Evolutionary conservation across 1,139 yeast genomes (phyloP).

Genomic region (Hyphopichia buzzinii): DNA sequence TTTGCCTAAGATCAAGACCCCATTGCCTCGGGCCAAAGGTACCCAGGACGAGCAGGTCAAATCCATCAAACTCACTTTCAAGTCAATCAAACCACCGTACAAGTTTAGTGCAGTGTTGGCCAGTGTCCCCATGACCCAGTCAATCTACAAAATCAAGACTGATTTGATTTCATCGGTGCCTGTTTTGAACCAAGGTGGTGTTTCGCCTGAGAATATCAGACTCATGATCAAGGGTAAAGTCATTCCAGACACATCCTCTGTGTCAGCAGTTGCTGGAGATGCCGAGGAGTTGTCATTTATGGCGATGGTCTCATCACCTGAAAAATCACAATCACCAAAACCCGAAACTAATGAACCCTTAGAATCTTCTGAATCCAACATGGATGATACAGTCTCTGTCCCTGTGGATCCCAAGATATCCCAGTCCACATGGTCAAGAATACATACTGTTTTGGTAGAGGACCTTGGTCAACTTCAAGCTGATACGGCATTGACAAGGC

Average conservation of each 20-base stretch:
- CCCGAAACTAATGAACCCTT: slow-evolving; percentile 3
- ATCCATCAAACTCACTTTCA: slow-evolving; percentile 19
- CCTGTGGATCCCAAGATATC: slow-evolving; percentile 18
- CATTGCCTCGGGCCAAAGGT: slow-evolving; percentile 23
- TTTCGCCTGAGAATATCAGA: slow-evolving; percentile 33
- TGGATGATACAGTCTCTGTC: slow-evolving; percentile 13
- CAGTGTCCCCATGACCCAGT: slow-evolving; percentile 21
- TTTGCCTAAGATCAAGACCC: slow-evolving; percentile 29
- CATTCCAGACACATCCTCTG: slow-evolving; percentile 33
- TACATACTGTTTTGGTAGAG: slow-evolving; percentile 23
- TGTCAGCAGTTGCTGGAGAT: slow-evolving; percentile 21
- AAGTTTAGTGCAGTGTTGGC: slow-evolving; percentile 31
- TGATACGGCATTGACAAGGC: slow-evolving; percentile 26
- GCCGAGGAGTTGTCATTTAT: slow-evolving; percentile 26
- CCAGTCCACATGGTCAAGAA: slow-evolving; percentile 31
- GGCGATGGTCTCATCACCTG: slow-evolving; percentile 35
- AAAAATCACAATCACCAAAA: slow-evolving; percentile 3
- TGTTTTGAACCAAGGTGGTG: slow-evolving; percentile 18
- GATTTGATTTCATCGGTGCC: slow-evolving; percentile 28
- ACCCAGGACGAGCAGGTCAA: slow-evolving; percentile 3
- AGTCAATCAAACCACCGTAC: slow-evolving; percentile 46
- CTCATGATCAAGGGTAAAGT: slow-evolving; percentile 45
- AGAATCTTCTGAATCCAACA: slow-evolving; percentile 4
- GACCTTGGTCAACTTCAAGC: slow-evolving; percentile 31
- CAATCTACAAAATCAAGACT: slow-evolving; percentile 35